Evolutionary conservation across 2,329 filamentous ascomycete genomes (phyloP).

Genomic region (Cladosporium cucumerinum): DNA sequence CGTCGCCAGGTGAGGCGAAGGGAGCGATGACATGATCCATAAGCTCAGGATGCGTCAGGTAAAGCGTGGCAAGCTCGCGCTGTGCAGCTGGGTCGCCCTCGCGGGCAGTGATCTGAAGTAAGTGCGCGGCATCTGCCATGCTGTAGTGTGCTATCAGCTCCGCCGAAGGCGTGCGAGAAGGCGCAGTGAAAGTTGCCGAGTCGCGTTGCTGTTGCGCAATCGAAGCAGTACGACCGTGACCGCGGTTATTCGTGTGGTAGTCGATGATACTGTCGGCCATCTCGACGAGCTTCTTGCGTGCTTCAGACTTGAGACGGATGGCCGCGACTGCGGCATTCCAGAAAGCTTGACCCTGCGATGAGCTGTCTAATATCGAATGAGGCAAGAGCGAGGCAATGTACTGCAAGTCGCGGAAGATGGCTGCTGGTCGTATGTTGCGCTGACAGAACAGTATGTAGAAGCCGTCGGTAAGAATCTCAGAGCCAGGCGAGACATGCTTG

Average conservation of each 20-base stretch:
- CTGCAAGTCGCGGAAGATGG: slow-evolving; percentile 49
- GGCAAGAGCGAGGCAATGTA: slow-evolving; percentile 61
- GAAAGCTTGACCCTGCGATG: slow-evolving; percentile 70
- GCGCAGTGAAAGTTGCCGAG: slow-evolving; percentile 29
- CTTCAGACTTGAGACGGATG: slow-evolving; percentile 80
- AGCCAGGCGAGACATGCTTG: neutral
- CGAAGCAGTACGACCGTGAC: slow-evolving; percentile 31
- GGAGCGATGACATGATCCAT: slow-evolving; percentile 77
- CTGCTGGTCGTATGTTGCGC: slow-evolving; percentile 43
- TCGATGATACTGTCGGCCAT: slow-evolving; percentile 67
- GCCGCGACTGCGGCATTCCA: slow-evolving; percentile 87
- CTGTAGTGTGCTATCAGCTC: slow-evolving; percentile 58
- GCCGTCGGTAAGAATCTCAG: slow-evolving; percentile 19
- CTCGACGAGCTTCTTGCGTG: slow-evolving; percentile 79
- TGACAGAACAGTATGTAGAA: slow-evolving; percentile 43
- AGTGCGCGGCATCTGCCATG: slow-evolving; percentile 76
- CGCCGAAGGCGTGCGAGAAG: slow-evolving; percentile 25
- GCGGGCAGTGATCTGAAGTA: slow-evolving; percentile 91
- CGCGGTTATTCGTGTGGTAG: slow-evolving; percentile 64
- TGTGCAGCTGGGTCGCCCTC: slow-evolving; percentile 87
- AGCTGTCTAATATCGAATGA: slow-evolving; percentile 55
- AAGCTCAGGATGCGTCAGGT: slow-evolving; percentile 85
- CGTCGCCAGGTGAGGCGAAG: slow-evolving; percentile 77
- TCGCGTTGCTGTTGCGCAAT: slow-evolving; percentile 34
- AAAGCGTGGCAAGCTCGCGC: slow-evolving; percentile 88